These are phyloP conservation scores for Dothidotthia symphoricarpi DNA, from an alignment of 2,329 filamentous ascomycete genomes.

Conservation along the genomic window DNA sequence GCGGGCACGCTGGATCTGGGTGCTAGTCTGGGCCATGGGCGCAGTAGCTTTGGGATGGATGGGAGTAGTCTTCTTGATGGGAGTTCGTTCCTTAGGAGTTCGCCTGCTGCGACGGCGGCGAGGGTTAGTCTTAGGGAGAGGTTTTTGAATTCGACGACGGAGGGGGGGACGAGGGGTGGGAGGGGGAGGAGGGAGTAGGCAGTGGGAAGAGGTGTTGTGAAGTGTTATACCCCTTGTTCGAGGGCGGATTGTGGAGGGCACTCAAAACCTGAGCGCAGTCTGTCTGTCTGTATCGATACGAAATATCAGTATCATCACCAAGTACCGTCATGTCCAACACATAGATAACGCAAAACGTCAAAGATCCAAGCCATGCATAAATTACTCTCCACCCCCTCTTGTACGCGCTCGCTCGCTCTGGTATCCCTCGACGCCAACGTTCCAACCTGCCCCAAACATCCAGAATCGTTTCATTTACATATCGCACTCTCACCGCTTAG, in stretches of 20 bases:
- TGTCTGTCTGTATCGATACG: too few species aligned
- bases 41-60: constrained; percentile 35
- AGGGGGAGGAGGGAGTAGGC: constrained; percentile 13
- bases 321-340: too few species aligned
- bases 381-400: too few species aligned
- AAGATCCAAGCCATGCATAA: too few species aligned
- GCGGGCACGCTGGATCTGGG: constrained; percentile 15
- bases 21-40: constrained; percentile 21
- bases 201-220: too few species aligned
- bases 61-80: constrained; percentile 40
- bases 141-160: constrained; percentile 25
- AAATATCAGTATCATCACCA: too few species aligned
- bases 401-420: background rate
- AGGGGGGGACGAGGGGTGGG: constrained; percentile 15
- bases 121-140: constrained; percentile 30
- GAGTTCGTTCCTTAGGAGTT: constrained; percentile 39
- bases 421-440: constrained; percentile 17
- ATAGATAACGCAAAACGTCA: too few species aligned
- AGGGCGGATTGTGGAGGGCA: too few species aligned
- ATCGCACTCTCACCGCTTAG: constrained; percentile 23
- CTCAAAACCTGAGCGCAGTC: too few species aligned
- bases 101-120: constrained; percentile 28
- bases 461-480: constrained; percentile 17
- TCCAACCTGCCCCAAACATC: background rate
- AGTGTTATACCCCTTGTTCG: too few species aligned